Base-by-base conservation (phyloP, 1,284 basidiomycete species). In the Austropuccinia psidii region DNA sequence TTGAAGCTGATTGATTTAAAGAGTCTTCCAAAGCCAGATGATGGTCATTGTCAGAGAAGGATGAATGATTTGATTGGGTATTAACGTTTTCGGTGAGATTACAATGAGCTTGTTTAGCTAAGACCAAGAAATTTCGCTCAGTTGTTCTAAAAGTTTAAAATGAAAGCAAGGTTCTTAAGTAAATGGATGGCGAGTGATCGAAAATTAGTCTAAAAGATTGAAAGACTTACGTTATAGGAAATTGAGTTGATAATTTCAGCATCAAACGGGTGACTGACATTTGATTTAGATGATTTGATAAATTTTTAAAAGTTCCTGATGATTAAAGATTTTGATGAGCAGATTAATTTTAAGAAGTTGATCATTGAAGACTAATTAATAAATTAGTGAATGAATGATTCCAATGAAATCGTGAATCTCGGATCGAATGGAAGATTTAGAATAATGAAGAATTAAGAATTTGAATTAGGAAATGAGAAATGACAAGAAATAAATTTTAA, bases 1-100 rank as follows among this genome's bases (percentile, higher is more conserved):
- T 31, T 21, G 17, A 11, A 35, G 31, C 54, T 21, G 11, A 86
- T 84, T 0, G 88, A 87, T 0, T 88, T 87, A n/a, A 87, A 86
- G 13, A 15, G 37, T n/a, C n/a, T 31, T 8, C 35, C n/a, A n/a
- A n/a, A n/a, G n/a, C n/a, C n/a, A n/a, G n/a, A n/a, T n/a, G n/a
- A n/a, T n/a, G 33, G 35, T 37, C 57, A 21, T 31, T 31, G 24
- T 35, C 57, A 17, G 57, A n/a, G 5, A 7, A 7, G 33, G 37
- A 19, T 8, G 57, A 11, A 27, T 31, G 24, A 29, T n/a, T 37
- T 19, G 21, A 35, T 17, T 31, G 19, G 15, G 41, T 60, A 27
- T 19, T n/a, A 19, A 37, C 41, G n/a, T 60, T 37, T 35, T 21
- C 57, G 21, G 57, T 31, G 41, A 60, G 57, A 21, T 19, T 37